These are phyloP conservation scores for Emericellopsis cladophorae DNA, from an alignment of 2,329 filamentous ascomycete species.

Conservation along the genomic window DNA sequence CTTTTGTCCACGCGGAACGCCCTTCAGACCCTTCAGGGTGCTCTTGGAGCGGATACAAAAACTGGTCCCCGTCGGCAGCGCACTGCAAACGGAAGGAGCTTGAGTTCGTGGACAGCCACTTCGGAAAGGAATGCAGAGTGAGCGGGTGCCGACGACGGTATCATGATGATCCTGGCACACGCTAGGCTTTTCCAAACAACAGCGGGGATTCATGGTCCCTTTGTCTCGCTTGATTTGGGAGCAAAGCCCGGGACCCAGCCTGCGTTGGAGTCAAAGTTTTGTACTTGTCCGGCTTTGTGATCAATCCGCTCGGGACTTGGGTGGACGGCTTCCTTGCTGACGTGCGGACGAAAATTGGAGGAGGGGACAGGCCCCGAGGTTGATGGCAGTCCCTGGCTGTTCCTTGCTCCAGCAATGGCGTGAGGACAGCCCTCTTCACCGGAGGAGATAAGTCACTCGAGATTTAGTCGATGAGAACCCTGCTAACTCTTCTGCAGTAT, in stretches of 20 bases:
- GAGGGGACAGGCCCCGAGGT: slow-evolving; percentile 20
- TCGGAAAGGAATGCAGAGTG: too few relatives aligned
- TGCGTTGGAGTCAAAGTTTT: slow-evolving; percentile 87
- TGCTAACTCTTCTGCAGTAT: background rate
- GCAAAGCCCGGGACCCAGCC: slow-evolving; percentile 61
- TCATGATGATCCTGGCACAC: too few relatives aligned
- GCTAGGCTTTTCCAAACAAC: background rate
- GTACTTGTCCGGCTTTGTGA: slow-evolving; percentile 59
- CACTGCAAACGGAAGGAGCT: slow-evolving; percentile 64
- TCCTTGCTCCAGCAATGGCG: slow-evolving; percentile 35
- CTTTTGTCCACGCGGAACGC: slow-evolving; percentile 74
- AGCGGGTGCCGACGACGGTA: too few relatives aligned
- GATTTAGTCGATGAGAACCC: background rate
- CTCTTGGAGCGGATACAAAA: slow-evolving; percentile 76
- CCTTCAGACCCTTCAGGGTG: slow-evolving; percentile 37
- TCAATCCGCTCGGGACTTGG: background rate
- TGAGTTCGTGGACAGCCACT: background rate
- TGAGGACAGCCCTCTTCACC: slow-evolving; percentile 30
- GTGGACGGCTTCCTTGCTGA: background rate
- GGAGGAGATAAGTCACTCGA: slow-evolving; percentile 35
- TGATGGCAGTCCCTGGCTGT: slow-evolving; percentile 30
- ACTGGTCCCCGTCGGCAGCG: slow-evolving; percentile 83
- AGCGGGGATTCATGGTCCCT: background rate
- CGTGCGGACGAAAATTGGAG: slow-evolving; percentile 5
- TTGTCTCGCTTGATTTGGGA: slow-evolving; percentile 22